Percentiles rank a stretch among this genome's conserved stretches.
Evolutionary conservation across 345 rosid species (phyloP).

Genomic region (Bruguiera gymnorhiza): DNA sequence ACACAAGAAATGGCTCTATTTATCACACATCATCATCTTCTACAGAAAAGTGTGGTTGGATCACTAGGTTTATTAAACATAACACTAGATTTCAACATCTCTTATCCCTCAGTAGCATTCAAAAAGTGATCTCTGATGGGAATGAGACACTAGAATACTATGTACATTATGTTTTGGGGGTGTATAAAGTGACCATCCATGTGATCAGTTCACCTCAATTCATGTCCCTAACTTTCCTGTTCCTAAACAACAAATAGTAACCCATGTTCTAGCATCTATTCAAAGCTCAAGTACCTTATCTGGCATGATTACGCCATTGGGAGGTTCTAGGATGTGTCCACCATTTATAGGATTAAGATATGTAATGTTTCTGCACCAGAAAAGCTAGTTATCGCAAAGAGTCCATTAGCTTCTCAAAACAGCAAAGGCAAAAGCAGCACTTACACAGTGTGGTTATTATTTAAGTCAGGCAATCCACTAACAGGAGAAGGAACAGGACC

Average conservation of each 20-base stretch:
- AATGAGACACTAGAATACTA: too few relatives aligned
- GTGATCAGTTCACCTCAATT: not conserved
- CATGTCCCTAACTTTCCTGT: not conserved
- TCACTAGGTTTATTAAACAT: too few relatives aligned
- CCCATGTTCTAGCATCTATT: slow-evolving; percentile 1
- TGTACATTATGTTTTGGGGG: not conserved
- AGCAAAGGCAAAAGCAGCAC: slow-evolving; percentile 30
- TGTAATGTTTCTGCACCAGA: slow-evolving; percentile 60
- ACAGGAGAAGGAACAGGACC: slow-evolving; percentile 54
- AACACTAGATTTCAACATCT: too few relatives aligned
- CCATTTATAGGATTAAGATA: slow-evolving; percentile 53
- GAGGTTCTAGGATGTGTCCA: slow-evolving; percentile 69
- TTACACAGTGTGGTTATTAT: slow-evolving; percentile 64
- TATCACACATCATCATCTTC: not conserved
- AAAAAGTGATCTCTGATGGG: too few relatives aligned
- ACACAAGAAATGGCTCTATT: not conserved
- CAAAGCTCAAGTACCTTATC: slow-evolving; percentile 50
- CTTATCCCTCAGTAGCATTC: too few relatives aligned
- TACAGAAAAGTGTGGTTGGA: not conserved
- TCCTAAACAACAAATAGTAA: not conserved
- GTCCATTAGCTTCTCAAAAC: slow-evolving; percentile 11
- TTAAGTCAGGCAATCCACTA: slow-evolving; percentile 59
- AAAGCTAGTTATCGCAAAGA: slow-evolving; percentile 12
- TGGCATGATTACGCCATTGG: slow-evolving; percentile 64
- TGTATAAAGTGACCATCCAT: not conserved